Evolutionary conservation across 148 eudicot species (phyloP), one percentile per base, ranked within the genome.

Genomic region (Hydrangea macrophylla): DNA sequence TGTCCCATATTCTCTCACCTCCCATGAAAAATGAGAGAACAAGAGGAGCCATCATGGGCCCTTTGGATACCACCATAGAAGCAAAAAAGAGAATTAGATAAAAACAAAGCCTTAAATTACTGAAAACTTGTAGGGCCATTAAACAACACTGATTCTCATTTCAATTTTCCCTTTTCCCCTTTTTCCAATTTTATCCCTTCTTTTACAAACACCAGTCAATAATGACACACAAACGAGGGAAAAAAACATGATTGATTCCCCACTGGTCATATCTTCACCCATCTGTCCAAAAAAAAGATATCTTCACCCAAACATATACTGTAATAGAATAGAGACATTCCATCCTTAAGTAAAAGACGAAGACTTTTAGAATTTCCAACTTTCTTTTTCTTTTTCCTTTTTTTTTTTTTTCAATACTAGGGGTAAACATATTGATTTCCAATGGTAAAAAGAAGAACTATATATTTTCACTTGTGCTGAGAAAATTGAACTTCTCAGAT

Each of bases 51-150:
- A 55, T 64, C 48, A 7, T 54, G 69, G 80, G 56, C 55, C 79
- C 74, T 60, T 53, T 24, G 18, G 55, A 44, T 54, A 67, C 79
- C 79, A 78, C 77, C 27, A 73, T 56, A 68, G 75, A 68, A 70
- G 67, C 80, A 76, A 39, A 75, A 70, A 62, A 55, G 23, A 58
- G 55, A 74, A 48, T 42, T 31, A n/a, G 26, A 66, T 48, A 64
- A 51, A 73, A 68, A 73, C 15, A 18, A 53, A 20, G n/a, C 40
- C 54, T 17, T 26, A 59, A 12, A 58, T 26, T 67, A 64, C 67
- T 50, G 74, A 60, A 68, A 28, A 65, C 58, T 58, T 70, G 71
- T 72, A 58, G 70, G 78, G 65, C 74, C 58, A 30, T 55, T 60
- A 59, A 36, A 60, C 44, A 69, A 74, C 74, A 78, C 3, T 35